Base-by-base conservation (phyloP, 495 filamentous ascomycete species). In the Hypoxylon intermedium region DNA sequence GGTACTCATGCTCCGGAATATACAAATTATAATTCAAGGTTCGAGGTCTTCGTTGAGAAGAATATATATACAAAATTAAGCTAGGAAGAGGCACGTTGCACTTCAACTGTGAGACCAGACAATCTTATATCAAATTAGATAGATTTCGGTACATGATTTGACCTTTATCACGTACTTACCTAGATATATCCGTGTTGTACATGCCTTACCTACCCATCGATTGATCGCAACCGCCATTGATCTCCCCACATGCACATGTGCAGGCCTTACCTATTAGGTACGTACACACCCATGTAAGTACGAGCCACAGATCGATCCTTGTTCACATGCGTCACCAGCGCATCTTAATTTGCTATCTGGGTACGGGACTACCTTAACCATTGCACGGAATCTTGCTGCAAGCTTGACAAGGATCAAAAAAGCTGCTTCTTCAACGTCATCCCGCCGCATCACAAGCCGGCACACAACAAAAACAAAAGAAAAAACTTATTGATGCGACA, bases 311-410 rank as follows among this genome's bases (percentile, higher is more conserved):
- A 19, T 26, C 48, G 12, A 60, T 65, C 62, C 62, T 38, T 46
- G 62, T 43, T 15, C 51, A 55, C 56, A 60, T 65, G 62, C 62
- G 62, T 65, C 62, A 65, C 47, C 56, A 65, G 24, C 12, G 34
- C 26, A 48, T 60, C 56, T 60, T 54, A 52, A 65, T 60, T 60
- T 60, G 52, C 45, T 38, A 38, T 15, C 36, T 12, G 36, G 36
- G 36, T 57, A 26, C 24, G 24, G 24, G 7, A 26, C n/a, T 26
- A 38, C 58, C 49, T 53, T 11, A 33, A 19, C 16, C 15, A 9
- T 53, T 21, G 2, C 6, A 28, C 1, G n/a, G 37, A 38, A 53
- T 16, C 49, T 55, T 51, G 44, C 26, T 37, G 33, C 36, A 30
- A 38, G 0, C 9, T 41, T 55, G 54, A 65, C 61, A 51, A 65